Conservation (phyloP, 164 flowering plant genomes). For the Platanus orientalis region DNA sequence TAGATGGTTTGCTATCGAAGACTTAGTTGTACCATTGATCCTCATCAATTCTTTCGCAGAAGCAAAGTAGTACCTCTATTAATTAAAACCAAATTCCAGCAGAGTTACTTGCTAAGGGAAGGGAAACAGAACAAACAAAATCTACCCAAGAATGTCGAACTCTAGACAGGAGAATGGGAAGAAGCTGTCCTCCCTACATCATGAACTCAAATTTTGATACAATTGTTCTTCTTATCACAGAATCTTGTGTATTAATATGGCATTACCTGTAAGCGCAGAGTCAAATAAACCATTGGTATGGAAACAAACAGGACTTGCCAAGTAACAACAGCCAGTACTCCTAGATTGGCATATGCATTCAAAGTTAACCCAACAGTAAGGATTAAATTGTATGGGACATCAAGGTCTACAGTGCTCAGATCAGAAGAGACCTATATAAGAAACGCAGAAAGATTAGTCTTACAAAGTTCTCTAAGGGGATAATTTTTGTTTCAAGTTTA, state of each 20-base stretch:
- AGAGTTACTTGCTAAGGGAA: background rate
- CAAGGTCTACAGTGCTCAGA: slow-evolving; percentile 63
- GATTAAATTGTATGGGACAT: slow-evolving; percentile 40
- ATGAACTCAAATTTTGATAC: too few species aligned
- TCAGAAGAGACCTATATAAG: slow-evolving; percentile 66
- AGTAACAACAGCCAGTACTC: slow-evolving; percentile 51
- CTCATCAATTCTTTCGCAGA: slow-evolving; percentile 78
- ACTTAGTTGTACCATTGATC: slow-evolving; percentile 62
- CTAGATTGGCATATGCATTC: slow-evolving; percentile 38
- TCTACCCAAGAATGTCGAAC: background rate
- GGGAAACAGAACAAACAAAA: background rate
- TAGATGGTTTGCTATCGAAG: slow-evolving; percentile 51
- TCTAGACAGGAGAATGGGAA: too few species aligned
- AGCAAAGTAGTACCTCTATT: slow-evolving; percentile 61
- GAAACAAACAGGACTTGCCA: slow-evolving; percentile 70
- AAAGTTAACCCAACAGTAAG: slow-evolving; percentile 38
- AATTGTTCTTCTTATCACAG: too few species aligned
- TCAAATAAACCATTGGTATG: slow-evolving; percentile 48
- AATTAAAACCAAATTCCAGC: slow-evolving; percentile 1
- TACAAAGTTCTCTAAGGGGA: background rate
- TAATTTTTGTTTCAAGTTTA: background rate
- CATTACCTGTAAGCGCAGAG: slow-evolving; percentile 62
- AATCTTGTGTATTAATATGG: too few species aligned
- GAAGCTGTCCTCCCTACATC: too few species aligned
- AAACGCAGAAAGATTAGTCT: slow-evolving; percentile 4